A percentile compares a stretch with the other conserved stretches of the same genome.
These are phyloP conservation scores for Sapria himalayana DNA, from an alignment of 345 rosid genomes.

Conservation along the genomic window DNA sequence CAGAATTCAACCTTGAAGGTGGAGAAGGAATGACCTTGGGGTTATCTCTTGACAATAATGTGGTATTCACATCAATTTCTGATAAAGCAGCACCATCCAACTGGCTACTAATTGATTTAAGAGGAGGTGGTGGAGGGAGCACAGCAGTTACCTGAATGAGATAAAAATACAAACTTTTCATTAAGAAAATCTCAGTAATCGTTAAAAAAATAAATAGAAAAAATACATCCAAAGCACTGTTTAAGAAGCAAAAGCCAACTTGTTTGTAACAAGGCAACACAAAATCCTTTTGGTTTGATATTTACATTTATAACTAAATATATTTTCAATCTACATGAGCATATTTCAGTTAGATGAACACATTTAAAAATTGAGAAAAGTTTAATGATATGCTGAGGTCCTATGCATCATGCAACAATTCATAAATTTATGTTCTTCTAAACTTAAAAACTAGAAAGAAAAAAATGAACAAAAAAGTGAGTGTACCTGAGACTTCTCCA, in stretches of 20 bases:
- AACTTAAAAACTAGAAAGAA: neutral
- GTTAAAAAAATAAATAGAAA: no score
- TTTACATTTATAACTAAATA: no score
- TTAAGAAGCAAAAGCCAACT: neutral
- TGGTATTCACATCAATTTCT: slow-evolving; percentile 25
- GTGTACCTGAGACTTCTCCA: slow-evolving; percentile 30
- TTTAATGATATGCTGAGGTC: no score
- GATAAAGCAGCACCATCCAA: slow-evolving; percentile 22
- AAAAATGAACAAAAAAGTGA: slow-evolving; percentile 1
- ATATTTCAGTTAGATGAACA: no score
- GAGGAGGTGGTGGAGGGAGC: slow-evolving; percentile 40
- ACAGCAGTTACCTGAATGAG: slow-evolving; percentile 22
- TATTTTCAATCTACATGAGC: no score
- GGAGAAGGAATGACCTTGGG: slow-evolving; percentile 58
- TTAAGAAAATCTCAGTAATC: no score
- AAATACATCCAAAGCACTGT: neutral
- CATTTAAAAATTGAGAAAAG: no score
- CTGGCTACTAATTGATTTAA: slow-evolving; percentile 22
- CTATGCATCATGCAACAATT: no score
- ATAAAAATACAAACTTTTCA: no score
- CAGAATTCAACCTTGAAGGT: slow-evolving; percentile 43
- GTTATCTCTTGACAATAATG: slow-evolving; percentile 20
- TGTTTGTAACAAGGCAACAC: neutral
- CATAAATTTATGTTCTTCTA: no score
- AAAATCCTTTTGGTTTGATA: no score